Evolutionary conservation across 768 basidiomycete species (phyloP).

Genomic region (Pleurotus giganteus): DNA sequence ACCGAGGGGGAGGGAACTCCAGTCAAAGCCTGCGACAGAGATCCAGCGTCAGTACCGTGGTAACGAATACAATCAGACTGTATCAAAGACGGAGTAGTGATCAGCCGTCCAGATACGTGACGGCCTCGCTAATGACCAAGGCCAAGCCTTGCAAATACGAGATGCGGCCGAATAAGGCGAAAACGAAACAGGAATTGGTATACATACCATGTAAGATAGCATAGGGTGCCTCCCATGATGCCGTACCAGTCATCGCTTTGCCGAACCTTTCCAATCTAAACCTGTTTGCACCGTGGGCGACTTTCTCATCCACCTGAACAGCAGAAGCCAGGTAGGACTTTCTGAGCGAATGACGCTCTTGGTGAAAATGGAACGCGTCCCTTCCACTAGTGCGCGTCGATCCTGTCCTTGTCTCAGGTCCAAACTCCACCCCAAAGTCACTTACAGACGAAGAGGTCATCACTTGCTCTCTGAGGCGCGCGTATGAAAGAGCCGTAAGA

Average conservation of each 20-base stretch:
- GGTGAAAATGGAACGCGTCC: neutral
- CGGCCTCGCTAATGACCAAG: neutral
- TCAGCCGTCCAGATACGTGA: neutral
- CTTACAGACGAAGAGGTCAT: neutral
- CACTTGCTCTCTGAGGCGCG: neutral
- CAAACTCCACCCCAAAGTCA: neutral
- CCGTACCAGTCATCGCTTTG: conserved; percentile 72
- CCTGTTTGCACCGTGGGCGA: conserved; percentile 27
- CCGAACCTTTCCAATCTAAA: conserved; percentile 69
- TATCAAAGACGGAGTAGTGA: neutral
- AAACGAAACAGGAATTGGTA: neutral
- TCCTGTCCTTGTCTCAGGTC: conserved; percentile 2
- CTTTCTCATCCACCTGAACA: neutral
- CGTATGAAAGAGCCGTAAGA: neutral
- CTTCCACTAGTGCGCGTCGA: conserved; percentile 2
- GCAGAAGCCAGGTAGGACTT: neutral
- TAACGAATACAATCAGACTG: neutral
- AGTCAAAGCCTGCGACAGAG: conserved; percentile 42
- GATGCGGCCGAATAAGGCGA: neutral
- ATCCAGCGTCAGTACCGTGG: neutral
- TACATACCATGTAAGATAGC: conserved; percentile 52
- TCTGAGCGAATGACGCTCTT: neutral
- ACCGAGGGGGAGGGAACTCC: conserved; percentile 42
- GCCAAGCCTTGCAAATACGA: neutral
- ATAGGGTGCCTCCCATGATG: conserved; percentile 66